phyloP scores from a whole-genome alignment of 345 rosid genomes.

The Gossypium thurberi region DNA sequence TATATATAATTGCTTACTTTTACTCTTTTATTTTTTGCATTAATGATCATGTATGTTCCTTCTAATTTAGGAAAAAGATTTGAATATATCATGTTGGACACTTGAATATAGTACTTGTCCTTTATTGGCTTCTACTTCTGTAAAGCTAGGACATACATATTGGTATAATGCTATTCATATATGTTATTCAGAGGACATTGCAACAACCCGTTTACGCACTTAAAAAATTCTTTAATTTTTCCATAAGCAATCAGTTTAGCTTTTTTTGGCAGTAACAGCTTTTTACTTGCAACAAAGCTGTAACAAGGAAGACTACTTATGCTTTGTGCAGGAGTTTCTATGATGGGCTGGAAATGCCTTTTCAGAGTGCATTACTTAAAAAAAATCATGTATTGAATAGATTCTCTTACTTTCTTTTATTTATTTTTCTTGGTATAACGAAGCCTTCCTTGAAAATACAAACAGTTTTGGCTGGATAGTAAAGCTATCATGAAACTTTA shows the following conservation, averaged over 20 bases:
- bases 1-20: no score
- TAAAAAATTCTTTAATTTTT: constrained; percentile 21
- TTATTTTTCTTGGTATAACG: no score
- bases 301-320: background rate
- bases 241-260: constrained; percentile 14
- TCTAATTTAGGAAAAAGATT: no score
- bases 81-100: no score
- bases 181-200: no score
- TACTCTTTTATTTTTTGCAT: no score
- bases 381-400: background rate
- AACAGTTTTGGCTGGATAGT: no score
- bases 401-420: background rate
- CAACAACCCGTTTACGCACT: background rate
- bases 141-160: background rate
- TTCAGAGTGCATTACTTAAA: background rate
- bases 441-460: no score
- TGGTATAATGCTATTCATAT: background rate
- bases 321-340: constrained; percentile 9
- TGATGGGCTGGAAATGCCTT: background rate
- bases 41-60: no score
- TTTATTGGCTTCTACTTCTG: background rate
- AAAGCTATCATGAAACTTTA: no score
- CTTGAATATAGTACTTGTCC: background rate
- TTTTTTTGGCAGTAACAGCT: background rate
- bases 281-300: constrained; percentile 1